Conservation (phyloP, 176 grass and related monocot species). For the Thalia dealbata region DNA sequence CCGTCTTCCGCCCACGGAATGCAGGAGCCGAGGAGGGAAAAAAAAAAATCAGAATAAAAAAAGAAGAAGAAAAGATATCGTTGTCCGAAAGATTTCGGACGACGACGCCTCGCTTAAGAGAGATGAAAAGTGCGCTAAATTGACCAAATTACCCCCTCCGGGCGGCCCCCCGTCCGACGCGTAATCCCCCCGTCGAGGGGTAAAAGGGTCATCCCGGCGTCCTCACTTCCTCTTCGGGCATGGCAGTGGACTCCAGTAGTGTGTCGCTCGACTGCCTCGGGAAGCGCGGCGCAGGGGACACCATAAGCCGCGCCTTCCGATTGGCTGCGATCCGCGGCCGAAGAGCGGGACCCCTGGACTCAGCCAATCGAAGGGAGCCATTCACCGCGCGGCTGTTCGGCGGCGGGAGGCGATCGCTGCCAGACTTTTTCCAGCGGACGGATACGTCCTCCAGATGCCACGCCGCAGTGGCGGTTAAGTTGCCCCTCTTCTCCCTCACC, state of each 20-base stretch:
- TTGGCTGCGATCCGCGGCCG: no score
- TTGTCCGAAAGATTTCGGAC: constrained; percentile 13
- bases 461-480: neutral
- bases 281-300: neutral
- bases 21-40: no score
- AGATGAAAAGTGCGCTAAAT: neutral
- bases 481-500: no score
- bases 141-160: neutral
- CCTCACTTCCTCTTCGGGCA: neutral
- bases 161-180: neutral
- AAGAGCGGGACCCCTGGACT: no score
- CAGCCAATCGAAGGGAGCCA: no score
- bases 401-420: neutral
- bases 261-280: neutral
- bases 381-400: neutral
- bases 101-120: neutral
- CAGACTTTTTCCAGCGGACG: neutral
- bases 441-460: neutral
- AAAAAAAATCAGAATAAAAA: neutral
- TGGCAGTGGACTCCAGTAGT: neutral
- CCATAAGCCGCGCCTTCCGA: neutral
- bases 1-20: neutral
- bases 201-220: neutral
- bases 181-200: neutral
- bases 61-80: neutral